Evolutionary conservation across 2,329 filamentous ascomycete genomes (phyloP).

Genomic region (Emmonsiellopsis sp.): DNA sequence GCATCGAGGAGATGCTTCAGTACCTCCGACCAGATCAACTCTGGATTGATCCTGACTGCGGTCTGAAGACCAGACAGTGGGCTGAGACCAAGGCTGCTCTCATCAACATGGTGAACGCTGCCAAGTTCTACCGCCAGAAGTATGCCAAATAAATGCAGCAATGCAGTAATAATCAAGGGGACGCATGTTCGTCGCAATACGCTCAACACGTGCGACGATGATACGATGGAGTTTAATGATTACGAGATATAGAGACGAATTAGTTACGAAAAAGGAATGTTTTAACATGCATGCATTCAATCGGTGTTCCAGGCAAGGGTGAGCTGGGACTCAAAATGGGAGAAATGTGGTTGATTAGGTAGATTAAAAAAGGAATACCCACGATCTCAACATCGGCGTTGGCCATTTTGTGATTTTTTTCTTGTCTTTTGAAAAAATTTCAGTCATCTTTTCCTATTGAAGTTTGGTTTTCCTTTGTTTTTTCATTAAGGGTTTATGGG

Average conservation of each 20-base stretch:
- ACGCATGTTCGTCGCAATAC: neutral
- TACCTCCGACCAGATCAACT: constrained; percentile 97
- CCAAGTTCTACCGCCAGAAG: constrained; percentile 92
- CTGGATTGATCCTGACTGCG: constrained; percentile 99
- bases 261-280: constrained; percentile 2
- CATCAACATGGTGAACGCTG: constrained; percentile 94
- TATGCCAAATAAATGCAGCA: constrained; percentile 50
- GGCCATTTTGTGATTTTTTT: constrained; percentile 14
- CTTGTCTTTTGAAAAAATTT: neutral
- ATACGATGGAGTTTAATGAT: constrained; percentile 2
- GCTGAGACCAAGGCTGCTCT: constrained; percentile 95
- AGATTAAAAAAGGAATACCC: constrained; percentile 26
- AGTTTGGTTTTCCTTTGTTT: constrained; percentile 1
- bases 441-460: neutral
- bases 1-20: constrained; percentile 95
- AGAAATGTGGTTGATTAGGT: constrained; percentile 2
- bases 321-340: constrained; percentile 8
- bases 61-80: constrained; percentile 98
- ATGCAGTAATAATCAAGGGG: neutral
- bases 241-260: constrained; percentile 3
- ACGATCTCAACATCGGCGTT: constrained; percentile 46
- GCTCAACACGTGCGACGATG: constrained; percentile 5
- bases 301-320: constrained; percentile 5
- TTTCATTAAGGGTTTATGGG: neutral
- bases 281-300: constrained; percentile 15